Evolutionary conservation across 2,329 filamentous ascomycete species (phyloP).

Genomic region (Phialemoniopsis sp.): DNA sequence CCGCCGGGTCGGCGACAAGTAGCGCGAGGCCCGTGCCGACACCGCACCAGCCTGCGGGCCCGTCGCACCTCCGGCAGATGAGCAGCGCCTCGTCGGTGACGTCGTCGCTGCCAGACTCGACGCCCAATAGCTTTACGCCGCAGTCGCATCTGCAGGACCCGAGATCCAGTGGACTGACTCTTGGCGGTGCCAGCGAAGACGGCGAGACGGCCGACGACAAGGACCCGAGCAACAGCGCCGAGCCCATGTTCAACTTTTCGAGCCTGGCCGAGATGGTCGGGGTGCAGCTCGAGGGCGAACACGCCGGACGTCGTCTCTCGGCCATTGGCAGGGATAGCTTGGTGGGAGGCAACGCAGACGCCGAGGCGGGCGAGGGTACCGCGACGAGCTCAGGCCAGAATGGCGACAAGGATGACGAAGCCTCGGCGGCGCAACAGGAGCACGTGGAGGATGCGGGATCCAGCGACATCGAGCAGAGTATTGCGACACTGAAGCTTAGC

Average conservation of each 20-base stretch:
- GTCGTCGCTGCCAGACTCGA: slow-evolving; percentile 73
- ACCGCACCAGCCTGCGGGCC: slow-evolving; percentile 49
- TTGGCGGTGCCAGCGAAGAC: slow-evolving; percentile 30
- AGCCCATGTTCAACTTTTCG: slow-evolving; percentile 88
- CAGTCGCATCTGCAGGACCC: slow-evolving; percentile 37
- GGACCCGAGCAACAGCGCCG: slow-evolving; percentile 46
- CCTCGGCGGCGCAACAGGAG: slow-evolving; percentile 21
- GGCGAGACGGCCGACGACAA: slow-evolving; percentile 46
- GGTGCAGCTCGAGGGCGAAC: slow-evolving; percentile 48
- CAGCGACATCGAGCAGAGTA: slow-evolving; percentile 11
- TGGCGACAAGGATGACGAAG: slow-evolving; percentile 26
- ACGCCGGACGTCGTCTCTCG: slow-evolving; percentile 27
- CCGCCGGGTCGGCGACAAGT: slow-evolving; percentile 23
- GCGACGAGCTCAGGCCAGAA: slow-evolving; percentile 2
- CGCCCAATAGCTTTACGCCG: slow-evolving; percentile 44
- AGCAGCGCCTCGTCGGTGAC: slow-evolving; percentile 78
- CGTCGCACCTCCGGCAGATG: slow-evolving; percentile 74
- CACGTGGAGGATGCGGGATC: slow-evolving; percentile 24
- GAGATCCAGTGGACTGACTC: slow-evolving; percentile 49
- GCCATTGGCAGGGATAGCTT: slow-evolving; percentile 17
- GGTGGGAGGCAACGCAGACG: slow-evolving; percentile 5
- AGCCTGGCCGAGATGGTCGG: slow-evolving; percentile 84
- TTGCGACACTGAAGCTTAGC: slow-evolving; percentile 6
- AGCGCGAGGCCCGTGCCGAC: slow-evolving; percentile 40
- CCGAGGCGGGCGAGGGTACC: neutral